These are phyloP conservation scores for Tylopilus felleus DNA, from an alignment of 768 basidiomycete genomes.

Conservation along the genomic window DNA sequence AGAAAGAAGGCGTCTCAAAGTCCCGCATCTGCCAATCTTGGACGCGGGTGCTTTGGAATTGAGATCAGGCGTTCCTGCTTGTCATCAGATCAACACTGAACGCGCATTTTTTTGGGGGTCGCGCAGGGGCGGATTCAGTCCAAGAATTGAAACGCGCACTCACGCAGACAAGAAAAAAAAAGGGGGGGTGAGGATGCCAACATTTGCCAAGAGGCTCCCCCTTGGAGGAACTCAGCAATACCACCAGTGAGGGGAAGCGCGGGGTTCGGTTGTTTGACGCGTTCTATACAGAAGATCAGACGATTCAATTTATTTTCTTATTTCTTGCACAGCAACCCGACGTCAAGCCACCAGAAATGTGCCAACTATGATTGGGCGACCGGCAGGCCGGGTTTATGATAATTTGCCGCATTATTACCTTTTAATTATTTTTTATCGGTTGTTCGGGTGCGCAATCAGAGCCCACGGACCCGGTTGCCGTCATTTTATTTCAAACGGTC, in stretches of 20 bases:
- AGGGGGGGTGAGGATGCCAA: background rate
- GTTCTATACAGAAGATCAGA: background rate
- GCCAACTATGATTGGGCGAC: background rate
- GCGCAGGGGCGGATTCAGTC: background rate
- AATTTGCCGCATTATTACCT: background rate
- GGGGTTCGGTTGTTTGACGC: background rate
- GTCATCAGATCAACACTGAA: background rate
- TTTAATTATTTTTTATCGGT: background rate
- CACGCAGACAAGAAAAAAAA: background rate
- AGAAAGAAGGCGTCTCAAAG: background rate
- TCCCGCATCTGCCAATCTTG: too few species aligned
- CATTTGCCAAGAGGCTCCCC: background rate
- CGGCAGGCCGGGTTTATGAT: background rate
- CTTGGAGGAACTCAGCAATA: background rate
- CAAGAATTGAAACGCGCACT: background rate
- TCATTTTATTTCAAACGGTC: conserved; percentile 9
- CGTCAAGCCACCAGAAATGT: too few species aligned
- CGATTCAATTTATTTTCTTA: background rate
- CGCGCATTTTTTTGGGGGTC: too few species aligned
- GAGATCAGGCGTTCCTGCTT: background rate
- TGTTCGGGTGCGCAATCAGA: background rate
- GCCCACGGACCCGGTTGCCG: conserved; percentile 6
- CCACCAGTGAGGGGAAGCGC: background rate
- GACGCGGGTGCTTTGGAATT: background rate
- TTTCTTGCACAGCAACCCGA: too few species aligned